phyloP scores from a whole-genome alignment of 441 rosid genomes.

The Oxalis stricta region DNA sequence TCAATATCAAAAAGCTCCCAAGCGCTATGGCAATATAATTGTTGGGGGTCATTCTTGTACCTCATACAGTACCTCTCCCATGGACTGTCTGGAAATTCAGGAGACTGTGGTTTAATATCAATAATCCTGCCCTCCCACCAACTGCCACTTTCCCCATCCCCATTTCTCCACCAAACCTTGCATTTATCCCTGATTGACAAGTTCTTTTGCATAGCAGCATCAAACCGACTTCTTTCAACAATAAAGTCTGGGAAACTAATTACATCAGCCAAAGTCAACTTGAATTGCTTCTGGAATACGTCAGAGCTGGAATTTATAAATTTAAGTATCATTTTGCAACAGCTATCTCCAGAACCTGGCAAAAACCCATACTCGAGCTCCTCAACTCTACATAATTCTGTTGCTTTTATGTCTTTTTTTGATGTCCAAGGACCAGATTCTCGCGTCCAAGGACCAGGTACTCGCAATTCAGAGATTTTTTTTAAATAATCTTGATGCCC shows the following conservation, averaged over 20 bases:
- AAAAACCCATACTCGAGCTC: constrained; percentile 64
- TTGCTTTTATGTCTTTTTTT: constrained; percentile 55
- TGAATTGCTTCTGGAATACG: constrained; percentile 42
- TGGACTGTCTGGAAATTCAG: constrained; percentile 82
- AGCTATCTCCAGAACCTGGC: constrained; percentile 95
- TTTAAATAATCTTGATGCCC: constrained; percentile 83
- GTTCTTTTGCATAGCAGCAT: constrained; percentile 57
- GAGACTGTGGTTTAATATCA: constrained; percentile 56
- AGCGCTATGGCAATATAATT: constrained; percentile 81
- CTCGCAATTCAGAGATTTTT: too few species aligned
- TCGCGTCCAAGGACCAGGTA: constrained; percentile 16
- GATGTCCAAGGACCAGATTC: constrained; percentile 70
- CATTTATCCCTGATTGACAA: constrained; percentile 93
- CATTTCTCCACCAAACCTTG: constrained; percentile 96
- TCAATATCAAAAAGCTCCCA: constrained; percentile 95
- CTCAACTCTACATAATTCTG: constrained; percentile 78
- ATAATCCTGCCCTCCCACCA: constrained; percentile 96
- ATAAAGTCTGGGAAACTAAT: constrained; percentile 88
- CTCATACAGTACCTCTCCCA: constrained; percentile 84
- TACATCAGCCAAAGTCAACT: constrained; percentile 69
- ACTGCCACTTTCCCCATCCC: constrained; percentile 73
- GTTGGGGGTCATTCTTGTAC: constrained; percentile 70
- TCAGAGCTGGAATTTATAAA: constrained; percentile 60
- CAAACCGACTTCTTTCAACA: constrained; percentile 89
- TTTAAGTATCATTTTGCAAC: constrained; percentile 86